These are phyloP conservation scores for Wickerhamomyces xylosicus DNA, from an alignment of 805 yeast genomes.

Conservation along the genomic window DNA sequence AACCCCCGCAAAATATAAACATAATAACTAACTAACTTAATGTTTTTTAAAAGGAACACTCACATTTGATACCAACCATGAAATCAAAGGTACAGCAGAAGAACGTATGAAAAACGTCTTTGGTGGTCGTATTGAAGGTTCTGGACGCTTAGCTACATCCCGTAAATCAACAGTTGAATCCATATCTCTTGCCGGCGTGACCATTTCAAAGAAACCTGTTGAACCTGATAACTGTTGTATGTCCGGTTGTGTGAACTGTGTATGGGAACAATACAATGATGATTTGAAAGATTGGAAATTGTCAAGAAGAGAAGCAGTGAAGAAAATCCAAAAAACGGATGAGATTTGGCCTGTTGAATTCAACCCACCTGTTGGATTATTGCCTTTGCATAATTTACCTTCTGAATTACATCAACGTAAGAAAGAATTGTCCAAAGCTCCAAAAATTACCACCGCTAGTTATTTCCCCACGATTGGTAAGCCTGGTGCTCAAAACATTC, in stretches of 20 bases:
- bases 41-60: no score
- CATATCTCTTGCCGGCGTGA: constrained; percentile 45
- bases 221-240: constrained; percentile 97
- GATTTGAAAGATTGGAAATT: constrained; percentile 78
- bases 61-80: constrained; percentile 23
- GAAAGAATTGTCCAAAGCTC: constrained; percentile 15
- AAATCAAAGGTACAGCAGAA: constrained; percentile 26
- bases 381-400: constrained; percentile 35
- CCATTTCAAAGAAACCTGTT: constrained; percentile 72
- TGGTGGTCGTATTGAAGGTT: constrained; percentile 49
- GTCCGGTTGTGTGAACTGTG: constrained; percentile 96
- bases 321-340: constrained; percentile 28
- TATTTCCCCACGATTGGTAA: constrained; percentile 25
- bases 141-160: constrained; percentile 29
- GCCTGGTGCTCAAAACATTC: constrained; percentile 22
- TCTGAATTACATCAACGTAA: constrained; percentile 22
- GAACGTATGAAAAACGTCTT: constrained; percentile 40
- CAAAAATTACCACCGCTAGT: constrained; percentile 17
- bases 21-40: no score
- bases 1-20: no score
- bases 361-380: constrained; percentile 40
- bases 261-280: constrained; percentile 88
- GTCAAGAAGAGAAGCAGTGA: constrained; percentile 48
- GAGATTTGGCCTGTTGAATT: constrained; percentile 58
- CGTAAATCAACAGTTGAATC: constrained; percentile 16